These are phyloP conservation scores for Pythium apleroticum DNA, from an alignment of 352 stramenopile species.

Conservation along the genomic window DNA sequence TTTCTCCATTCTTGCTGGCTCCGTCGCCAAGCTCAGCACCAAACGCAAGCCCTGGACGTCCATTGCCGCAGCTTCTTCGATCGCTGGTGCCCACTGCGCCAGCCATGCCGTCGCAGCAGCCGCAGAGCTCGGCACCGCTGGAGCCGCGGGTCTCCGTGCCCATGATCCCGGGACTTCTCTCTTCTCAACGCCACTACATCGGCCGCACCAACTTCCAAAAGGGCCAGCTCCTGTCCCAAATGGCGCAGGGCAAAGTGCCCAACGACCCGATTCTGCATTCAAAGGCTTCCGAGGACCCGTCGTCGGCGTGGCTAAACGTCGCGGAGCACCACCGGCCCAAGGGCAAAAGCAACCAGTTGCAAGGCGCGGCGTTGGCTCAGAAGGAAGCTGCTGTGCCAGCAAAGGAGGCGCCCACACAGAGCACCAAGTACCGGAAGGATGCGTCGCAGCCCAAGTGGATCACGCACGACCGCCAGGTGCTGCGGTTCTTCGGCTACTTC, in stretches of 20 bases:
- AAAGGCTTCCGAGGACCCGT: conserved; percentile 6
- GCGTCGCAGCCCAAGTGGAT: conserved; percentile 58
- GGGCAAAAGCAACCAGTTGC: conserved; percentile 25
- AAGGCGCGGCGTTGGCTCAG: background rate
- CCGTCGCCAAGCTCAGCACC: no score
- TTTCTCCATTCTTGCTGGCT: background rate
- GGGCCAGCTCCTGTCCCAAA: conserved; percentile 61
- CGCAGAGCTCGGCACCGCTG: background rate
- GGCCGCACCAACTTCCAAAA: conserved; percentile 53
- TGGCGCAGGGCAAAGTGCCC: conserved; percentile 49
- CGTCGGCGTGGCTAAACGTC: conserved; percentile 14
- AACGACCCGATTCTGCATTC: conserved; percentile 18
- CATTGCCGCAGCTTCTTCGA: background rate
- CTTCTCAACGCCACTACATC: conserved; percentile 47
- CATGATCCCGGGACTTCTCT: conserved; percentile 59
- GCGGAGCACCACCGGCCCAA: conserved; percentile 14
- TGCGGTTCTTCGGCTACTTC: conserved; percentile 92
- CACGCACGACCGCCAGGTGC: conserved; percentile 75
- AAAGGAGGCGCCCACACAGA: conserved; percentile 15
- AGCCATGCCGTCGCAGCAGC: background rate
- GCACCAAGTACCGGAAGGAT: conserved; percentile 51
- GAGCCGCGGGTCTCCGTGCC: conserved; percentile 22
- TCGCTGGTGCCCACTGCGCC: background rate
- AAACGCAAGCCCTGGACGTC: no score
- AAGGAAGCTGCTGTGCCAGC: background rate